Conservation (phyloP, 768 basidiomycete species). For the Auricularia sp. region DNA sequence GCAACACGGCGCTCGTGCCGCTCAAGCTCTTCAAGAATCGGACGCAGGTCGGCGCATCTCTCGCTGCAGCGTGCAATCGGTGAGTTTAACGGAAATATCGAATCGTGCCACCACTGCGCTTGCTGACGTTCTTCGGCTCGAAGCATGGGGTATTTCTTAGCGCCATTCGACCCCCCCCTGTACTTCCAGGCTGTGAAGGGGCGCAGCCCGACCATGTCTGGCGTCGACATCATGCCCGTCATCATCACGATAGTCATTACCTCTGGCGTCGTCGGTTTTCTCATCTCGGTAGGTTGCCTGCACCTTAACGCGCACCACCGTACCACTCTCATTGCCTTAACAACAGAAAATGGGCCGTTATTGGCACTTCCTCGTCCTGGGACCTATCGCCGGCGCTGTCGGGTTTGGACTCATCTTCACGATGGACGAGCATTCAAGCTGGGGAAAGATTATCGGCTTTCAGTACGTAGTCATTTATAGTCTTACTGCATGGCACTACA, state of each 20-base stretch:
- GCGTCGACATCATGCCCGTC: conserved; percentile 32
- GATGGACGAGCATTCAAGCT: conserved; percentile 16
- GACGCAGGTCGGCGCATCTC: conserved; percentile 20
- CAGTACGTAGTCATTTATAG: conserved; percentile 21
- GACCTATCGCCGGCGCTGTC: conserved; percentile 23
- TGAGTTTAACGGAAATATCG: conserved; percentile 7
- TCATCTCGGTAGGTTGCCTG: conserved; percentile 9
- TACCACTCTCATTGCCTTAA: too few relatives aligned
- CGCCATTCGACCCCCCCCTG: conserved; percentile 14
- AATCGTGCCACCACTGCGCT: conserved; percentile 13
- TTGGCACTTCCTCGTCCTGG: conserved; percentile 23
- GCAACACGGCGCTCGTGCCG: conserved; percentile 31
- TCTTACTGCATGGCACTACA: not conserved
- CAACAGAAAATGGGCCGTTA: conserved; percentile 13
- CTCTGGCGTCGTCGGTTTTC: conserved; percentile 21
- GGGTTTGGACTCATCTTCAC: conserved; percentile 31
- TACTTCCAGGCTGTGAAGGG: conserved; percentile 24
- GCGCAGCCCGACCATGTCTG: conserved; percentile 27
- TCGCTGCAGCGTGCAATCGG: conserved; percentile 13
- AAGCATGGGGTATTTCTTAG: conserved; percentile 5
- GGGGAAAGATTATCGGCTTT: conserved; percentile 24
- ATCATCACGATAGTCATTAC: conserved; percentile 23
- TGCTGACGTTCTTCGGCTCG: conserved; percentile 13
- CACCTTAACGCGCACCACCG: too few relatives aligned
- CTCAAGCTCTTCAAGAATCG: conserved; percentile 23